Evolutionary conservation across 2,329 filamentous ascomycete genomes (phyloP), one percentile per base, ranked within the genome.

Genomic region (Fusarium secorum): DNA sequence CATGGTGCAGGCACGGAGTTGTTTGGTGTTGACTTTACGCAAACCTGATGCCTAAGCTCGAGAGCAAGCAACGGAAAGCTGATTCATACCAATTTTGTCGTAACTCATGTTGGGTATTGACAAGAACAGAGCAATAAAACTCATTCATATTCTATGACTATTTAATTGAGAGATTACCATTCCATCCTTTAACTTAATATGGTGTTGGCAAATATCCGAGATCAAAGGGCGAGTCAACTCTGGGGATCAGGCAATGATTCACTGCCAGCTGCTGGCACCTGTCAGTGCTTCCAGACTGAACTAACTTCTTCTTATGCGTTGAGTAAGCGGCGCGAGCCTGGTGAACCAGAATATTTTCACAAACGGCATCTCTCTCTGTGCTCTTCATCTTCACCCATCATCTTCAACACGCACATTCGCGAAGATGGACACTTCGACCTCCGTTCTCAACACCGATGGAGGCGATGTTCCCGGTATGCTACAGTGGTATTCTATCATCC

Each of bases 251-350:
- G 28, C 15, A 32, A 6, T 48, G 28, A 18, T 24, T 26, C 22
- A 57, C 54, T 48, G 32, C 24, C 54, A 57, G 32, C 41, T 38
- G 20, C 54, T 7, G 5, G 33, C 32, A 36, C 2, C 24, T 46
- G 24, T 5, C 46, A 35, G 22, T 15, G 22, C 28, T 5, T n/a
- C 7, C 15, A 48, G 7, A 14, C 15, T 32, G 3, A 32, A 10
- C 2, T 7, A 10, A 18, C 28, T 32, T 48, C 26, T 4, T 17
- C 44, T 46, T n/a, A n/a, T 11, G 18, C 18, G 7, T 28, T 15
- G 2, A 8, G 22, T 20, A 46, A n/a, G 44, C 1, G 2, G 2
- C 2, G 9, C 5, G 24, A n/a, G 20, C 20, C 20, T 2, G 20
- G 5, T 4, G 10, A 30, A 17, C 1, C 26, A 30, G 5, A 13